Conservation (phyloP, 2,329 filamentous ascomycete genomes). For the Achaetomium macrosporum region DNA sequence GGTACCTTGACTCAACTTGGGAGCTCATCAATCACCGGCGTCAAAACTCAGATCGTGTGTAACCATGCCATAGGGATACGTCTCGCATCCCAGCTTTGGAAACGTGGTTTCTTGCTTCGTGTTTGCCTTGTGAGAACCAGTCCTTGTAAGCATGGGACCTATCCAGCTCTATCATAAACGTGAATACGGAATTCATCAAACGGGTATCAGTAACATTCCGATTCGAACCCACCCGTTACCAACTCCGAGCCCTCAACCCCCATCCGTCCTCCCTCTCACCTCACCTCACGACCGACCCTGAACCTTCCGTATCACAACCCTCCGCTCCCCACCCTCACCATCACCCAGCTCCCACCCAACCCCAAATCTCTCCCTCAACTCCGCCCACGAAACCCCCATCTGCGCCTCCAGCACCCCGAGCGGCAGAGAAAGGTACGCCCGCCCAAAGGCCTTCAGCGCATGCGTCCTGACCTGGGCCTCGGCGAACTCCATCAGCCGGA, state of each 20-base stretch:
- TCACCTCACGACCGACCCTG: constrained; percentile 32
- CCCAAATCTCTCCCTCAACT: constrained; percentile 59
- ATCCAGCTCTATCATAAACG: too few species aligned
- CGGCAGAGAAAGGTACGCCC: constrained; percentile 71
- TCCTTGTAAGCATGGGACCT: too few species aligned
- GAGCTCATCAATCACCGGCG: too few species aligned
- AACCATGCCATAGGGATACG: too few species aligned
- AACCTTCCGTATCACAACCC: constrained; percentile 66
- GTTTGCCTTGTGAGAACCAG: too few species aligned
- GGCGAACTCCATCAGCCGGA: constrained; percentile 74
- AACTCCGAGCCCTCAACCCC: not conserved
- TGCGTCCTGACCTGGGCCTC: constrained; percentile 68
- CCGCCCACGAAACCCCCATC: constrained; percentile 65
- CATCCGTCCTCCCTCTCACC: not conserved
- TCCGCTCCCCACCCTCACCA: constrained; percentile 56
- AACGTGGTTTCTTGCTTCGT: too few species aligned
- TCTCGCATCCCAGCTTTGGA: too few species aligned
- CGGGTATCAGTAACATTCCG: constrained; percentile 1
- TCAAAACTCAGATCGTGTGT: too few species aligned
- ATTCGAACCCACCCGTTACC: not conserved
- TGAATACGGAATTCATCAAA: not conserved
- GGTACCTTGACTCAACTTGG: too few species aligned
- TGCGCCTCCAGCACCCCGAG: constrained; percentile 61
- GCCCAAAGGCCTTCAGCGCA: constrained; percentile 79
- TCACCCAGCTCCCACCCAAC: constrained; percentile 84